A percentile compares a stretch with the other conserved stretches of the same genome.
phyloP scores from a whole-genome alignment of 2,329 filamentous ascomycete genomes.

The Kalaharituber pfeilii region DNA sequence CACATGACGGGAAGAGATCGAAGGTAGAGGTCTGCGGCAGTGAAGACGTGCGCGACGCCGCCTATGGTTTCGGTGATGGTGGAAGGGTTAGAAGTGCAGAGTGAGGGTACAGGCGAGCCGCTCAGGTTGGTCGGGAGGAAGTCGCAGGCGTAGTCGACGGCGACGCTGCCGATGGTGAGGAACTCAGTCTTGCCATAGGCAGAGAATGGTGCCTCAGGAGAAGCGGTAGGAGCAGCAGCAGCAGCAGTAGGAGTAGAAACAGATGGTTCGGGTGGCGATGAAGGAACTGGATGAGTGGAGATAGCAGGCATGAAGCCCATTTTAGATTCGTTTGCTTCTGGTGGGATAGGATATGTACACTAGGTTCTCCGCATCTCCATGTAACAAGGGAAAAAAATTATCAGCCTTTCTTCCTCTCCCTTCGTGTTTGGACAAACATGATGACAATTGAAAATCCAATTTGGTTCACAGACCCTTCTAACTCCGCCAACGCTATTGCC shows the following conservation, averaged over 20 bases:
- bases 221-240: constrained; percentile 24
- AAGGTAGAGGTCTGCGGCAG: constrained; percentile 43
- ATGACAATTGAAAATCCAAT: background rate
- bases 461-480: constrained; percentile 28
- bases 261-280: background rate
- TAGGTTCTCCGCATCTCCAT: background rate
- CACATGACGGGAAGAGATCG: background rate
- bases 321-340: background rate
- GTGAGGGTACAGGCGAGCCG: constrained; percentile 29
- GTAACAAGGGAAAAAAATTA: background rate
- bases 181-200: constrained; percentile 36
- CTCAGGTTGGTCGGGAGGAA: constrained; percentile 30
- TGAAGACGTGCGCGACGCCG: constrained; percentile 76
- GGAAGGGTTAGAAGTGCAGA: constrained; percentile 74
- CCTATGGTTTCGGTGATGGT: constrained; percentile 67
- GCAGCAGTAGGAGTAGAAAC: background rate
- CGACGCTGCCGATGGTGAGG: constrained; percentile 80
- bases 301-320: background rate
- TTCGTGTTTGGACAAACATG: background rate
- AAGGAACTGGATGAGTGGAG: background rate
- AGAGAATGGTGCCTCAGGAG: constrained; percentile 17
- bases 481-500: constrained; percentile 42
- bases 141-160: constrained; percentile 75
- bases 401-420: background rate
- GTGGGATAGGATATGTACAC: background rate